A percentile compares a stretch with the other conserved stretches of the same genome.
phyloP scores from a whole-genome alignment of 495 filamentous ascomycete species.

The Glutinoglossum americanum region DNA sequence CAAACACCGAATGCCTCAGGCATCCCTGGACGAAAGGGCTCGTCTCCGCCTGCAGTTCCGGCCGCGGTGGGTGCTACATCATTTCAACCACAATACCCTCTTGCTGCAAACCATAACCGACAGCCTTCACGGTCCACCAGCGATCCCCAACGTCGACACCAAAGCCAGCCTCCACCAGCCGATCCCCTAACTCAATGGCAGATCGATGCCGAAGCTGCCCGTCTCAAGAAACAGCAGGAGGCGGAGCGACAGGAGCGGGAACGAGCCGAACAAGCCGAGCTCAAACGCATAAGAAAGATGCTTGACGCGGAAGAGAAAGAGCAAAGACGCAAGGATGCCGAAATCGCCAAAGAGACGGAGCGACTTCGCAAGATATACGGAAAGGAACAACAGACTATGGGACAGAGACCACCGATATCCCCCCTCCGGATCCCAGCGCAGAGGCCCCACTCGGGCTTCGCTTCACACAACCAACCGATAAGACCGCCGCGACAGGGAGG shows the following conservation, averaged over 20 bases:
- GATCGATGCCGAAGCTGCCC: constrained; percentile 40
- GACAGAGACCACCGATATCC: constrained; percentile 5
- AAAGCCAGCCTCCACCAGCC: constrained; percentile 11
- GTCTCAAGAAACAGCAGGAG: constrained; percentile 34
- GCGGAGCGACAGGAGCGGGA: constrained; percentile 32
- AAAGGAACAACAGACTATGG: constrained; percentile 17
- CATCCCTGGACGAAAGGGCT: background rate
- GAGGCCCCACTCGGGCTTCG: constrained; percentile 8
- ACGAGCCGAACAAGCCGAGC: constrained; percentile 34
- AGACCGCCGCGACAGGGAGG: constrained; percentile 10
- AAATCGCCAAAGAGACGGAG: constrained; percentile 70
- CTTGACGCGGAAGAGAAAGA: constrained; percentile 59
- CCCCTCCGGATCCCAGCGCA: background rate
- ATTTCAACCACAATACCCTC: background rate
- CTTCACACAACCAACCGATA: constrained; percentile 7
- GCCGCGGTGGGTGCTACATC: background rate
- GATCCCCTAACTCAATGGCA: constrained; percentile 33
- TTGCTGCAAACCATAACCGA: background rate
- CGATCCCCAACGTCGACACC: background rate
- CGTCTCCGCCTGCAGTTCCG: background rate
- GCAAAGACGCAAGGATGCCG: constrained; percentile 38
- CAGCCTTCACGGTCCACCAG: background rate
- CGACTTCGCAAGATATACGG: constrained; percentile 56
- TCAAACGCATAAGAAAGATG: constrained; percentile 50
- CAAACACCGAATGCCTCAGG: constrained; percentile 14